phyloP scores from a whole-genome alignment of 768 basidiomycete species.

The Tricholoma terreum region DNA sequence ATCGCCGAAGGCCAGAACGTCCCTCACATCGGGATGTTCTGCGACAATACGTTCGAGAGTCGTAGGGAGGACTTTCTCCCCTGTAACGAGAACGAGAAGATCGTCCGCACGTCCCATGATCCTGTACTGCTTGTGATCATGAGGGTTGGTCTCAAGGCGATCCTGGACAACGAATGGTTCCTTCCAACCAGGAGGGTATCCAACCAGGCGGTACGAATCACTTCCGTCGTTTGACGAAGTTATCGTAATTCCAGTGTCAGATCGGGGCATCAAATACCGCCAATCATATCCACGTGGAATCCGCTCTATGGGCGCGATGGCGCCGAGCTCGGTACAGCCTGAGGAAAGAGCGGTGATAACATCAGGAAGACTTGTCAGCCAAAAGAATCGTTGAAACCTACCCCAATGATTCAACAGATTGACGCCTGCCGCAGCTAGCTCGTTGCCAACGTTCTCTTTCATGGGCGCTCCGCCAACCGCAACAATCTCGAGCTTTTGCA shows the following conservation, averaged over 20 bases:
- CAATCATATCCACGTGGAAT: slow-evolving; percentile 32
- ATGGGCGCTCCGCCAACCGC: slow-evolving; percentile 39
- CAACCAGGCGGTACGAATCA: slow-evolving; percentile 26
- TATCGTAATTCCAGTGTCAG: slow-evolving; percentile 28
- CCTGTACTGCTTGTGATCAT: slow-evolving; percentile 26
- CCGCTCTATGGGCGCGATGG: slow-evolving; percentile 33
- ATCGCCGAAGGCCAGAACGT: slow-evolving; percentile 36
- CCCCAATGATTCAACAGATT: slow-evolving; percentile 41
- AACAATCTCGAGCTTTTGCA: slow-evolving; percentile 31
- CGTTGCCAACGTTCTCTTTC: slow-evolving; percentile 31
- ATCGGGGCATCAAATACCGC: slow-evolving; percentile 36
- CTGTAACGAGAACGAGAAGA: slow-evolving; percentile 40
- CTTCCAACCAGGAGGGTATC: slow-evolving; percentile 31
- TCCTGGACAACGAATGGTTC: slow-evolving; percentile 36
- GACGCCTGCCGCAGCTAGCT: slow-evolving; percentile 29
- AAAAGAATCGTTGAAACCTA: slow-evolving; percentile 10
- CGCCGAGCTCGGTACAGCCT: slow-evolving; percentile 37
- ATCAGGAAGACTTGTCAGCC: background rate
- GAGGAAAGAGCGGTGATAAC: background rate
- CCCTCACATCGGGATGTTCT: slow-evolving; percentile 36
- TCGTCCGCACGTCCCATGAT: slow-evolving; percentile 40
- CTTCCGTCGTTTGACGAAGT: slow-evolving; percentile 23
- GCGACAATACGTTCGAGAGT: slow-evolving; percentile 29
- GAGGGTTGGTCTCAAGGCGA: slow-evolving; percentile 32
- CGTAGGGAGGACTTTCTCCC: slow-evolving; percentile 39